phyloP scores from a whole-genome alignment of 2,329 filamentous ascomycete species.

The Neonectria punicea region DNA sequence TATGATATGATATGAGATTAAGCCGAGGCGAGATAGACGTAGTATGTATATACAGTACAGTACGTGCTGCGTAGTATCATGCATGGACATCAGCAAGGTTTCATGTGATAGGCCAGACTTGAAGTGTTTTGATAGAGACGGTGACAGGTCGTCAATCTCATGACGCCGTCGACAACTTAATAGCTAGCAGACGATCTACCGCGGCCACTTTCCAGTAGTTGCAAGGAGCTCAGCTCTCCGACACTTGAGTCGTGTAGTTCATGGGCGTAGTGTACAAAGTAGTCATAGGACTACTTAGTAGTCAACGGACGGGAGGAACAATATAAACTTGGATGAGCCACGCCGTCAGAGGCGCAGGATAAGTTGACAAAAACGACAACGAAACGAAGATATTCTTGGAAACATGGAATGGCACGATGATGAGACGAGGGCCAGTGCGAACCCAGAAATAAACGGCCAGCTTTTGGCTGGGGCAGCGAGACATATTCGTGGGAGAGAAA shows the following conservation, averaged over 20 bases:
- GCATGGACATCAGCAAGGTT: conserved; percentile 34
- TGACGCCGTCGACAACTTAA: conserved; percentile 19
- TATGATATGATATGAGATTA: conserved; percentile 34
- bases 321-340: not conserved
- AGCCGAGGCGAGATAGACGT: conserved; percentile 34
- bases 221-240: not conserved
- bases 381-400: not conserved
- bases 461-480: conserved; percentile 15
- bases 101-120: conserved; percentile 35
- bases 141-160: conserved; percentile 26
- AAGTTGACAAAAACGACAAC: conserved; percentile 2
- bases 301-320: not conserved
- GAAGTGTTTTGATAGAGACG: conserved; percentile 21
- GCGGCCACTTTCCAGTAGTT: conserved; percentile 10
- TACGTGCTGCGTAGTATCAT: not conserved
- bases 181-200: conserved; percentile 9
- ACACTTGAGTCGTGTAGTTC: conserved; percentile 5
- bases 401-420: conserved; percentile 2
- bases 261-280: not conserved
- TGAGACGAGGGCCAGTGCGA: conserved; percentile 3
- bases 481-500: not conserved
- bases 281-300: not conserved
- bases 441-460: conserved; percentile 10
- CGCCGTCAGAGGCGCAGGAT: not conserved
- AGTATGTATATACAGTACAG: no score